A percentile compares a stretch with the other conserved stretches of the same genome.
phyloP scores from a whole-genome alignment of 805 yeast genomes.

The Candida ficus region DNA sequence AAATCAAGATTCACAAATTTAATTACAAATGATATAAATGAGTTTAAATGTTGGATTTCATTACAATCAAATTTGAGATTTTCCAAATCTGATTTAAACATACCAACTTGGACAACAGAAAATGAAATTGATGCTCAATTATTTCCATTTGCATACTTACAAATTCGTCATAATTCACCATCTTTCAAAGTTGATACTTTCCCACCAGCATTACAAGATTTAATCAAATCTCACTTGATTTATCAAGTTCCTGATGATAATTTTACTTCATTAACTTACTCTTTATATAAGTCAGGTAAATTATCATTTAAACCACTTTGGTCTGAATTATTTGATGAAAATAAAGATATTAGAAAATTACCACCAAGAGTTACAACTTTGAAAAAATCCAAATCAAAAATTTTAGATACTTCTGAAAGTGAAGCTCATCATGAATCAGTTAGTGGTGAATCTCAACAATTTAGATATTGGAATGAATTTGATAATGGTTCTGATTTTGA shows the following conservation, averaged over 20 bases:
- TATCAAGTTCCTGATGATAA: slow-evolving; percentile 37
- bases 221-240: slow-evolving; percentile 44
- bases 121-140: slow-evolving; percentile 10
- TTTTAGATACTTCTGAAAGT: background rate
- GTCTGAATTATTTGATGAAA: slow-evolving; percentile 27
- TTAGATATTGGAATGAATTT: slow-evolving; percentile 63
- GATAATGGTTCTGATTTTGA: slow-evolving; percentile 56
- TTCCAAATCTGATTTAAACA: slow-evolving; percentile 9
- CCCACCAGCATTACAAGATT: slow-evolving; percentile 27
- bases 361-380: slow-evolving; percentile 27
- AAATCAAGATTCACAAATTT: slow-evolving; percentile 20
- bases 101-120: slow-evolving; percentile 12
- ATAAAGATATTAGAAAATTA: slow-evolving; percentile 43
- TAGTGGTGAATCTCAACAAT: slow-evolving; percentile 19
- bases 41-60: slow-evolving; percentile 20
- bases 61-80: slow-evolving; percentile 20
- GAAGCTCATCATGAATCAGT: slow-evolving; percentile 4
- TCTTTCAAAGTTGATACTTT: slow-evolving; percentile 18
- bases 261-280: slow-evolving; percentile 28
- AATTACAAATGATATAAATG: background rate
- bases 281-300: slow-evolving; percentile 24
- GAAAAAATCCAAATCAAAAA: slow-evolving; percentile 4
- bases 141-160: slow-evolving; percentile 48
- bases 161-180: slow-evolving; percentile 40
- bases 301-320: slow-evolving; percentile 34